Conservation (phyloP, 2,329 filamentous ascomycete genomes). For the Trichoderma brevicompactum region DNA sequence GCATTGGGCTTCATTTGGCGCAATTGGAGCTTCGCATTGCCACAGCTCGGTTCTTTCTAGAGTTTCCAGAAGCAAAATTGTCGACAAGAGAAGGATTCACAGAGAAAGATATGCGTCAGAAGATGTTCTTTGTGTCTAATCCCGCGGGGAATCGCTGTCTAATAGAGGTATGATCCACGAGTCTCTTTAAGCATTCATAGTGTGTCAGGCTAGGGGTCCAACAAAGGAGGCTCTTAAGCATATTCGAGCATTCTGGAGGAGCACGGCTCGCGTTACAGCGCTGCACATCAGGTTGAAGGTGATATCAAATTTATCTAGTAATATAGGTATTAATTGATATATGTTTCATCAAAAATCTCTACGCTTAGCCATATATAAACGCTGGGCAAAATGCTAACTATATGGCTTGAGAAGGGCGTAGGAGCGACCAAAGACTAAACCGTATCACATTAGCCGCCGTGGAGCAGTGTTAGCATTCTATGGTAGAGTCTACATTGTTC, state of each 20-base stretch:
- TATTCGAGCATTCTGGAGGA: neutral
- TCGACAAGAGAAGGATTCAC: neutral
- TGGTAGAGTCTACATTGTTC: no score
- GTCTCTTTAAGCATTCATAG: neutral
- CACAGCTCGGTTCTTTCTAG: neutral
- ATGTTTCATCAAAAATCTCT: neutral
- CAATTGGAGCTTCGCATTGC: neutral
- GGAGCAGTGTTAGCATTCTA: neutral
- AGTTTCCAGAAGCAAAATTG: neutral
- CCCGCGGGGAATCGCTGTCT: neutral
- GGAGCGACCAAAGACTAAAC: neutral
- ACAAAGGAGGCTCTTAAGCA: neutral
- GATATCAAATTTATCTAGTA: neutral
- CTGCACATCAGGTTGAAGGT: neutral
- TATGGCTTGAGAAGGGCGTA: neutral
- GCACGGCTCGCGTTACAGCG: neutral
- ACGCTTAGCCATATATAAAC: neutral
- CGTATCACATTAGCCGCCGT: neutral
- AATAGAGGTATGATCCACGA: neutral
- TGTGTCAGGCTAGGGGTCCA: neutral
- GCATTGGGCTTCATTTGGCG: neutral
- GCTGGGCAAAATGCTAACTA: neutral
- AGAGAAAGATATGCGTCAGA: neutral
- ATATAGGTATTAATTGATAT: neutral
- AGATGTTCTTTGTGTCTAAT: neutral